Base-by-base conservation (phyloP, 768 basidiomycete species). In the Kwoniella europaea region DNA sequence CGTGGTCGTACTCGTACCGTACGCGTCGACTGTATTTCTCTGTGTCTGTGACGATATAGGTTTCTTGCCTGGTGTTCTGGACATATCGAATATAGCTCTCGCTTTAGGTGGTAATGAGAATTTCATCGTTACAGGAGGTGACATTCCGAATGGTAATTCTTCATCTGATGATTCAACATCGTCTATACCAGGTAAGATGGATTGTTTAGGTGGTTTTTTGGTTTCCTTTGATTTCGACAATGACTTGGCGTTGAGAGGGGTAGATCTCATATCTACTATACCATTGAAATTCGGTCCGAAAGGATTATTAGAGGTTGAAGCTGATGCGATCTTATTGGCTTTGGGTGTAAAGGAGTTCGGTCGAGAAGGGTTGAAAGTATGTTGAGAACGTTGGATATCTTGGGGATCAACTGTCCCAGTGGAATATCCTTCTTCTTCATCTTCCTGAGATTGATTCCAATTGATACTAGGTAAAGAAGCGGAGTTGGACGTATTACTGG, bases 211-310 rank as follows among this genome's bases (percentile, higher is more conserved):
- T 63, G 24, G 70, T 50, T 60, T 54, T 69, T 63, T 27, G 71
- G 63, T 71, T 76, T 80, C 71, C 85, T 81, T 65, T 42, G 86
- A 46, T 63, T 43, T 60, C 20, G 87, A 88, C 18, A 88, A 88
- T 35, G 35, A 52, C 27, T 65, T 65, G 18, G 67, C 76, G 63
- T 82, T 76, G 59, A 83, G 68, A 63, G 82, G 67, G 50, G 79
- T 74, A 60, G 87, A 69, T 88, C 88, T 18, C 3, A 92, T 87
- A 82, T 95, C 88, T 43, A 92, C 90, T 43, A 93, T 83, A 10
- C 91, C 91, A 76, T 88, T 88, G 91, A 91, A 92, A 16, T 89
- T 46, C 9, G 67, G 35, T 29, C 70, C 66, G 22, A 71, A 71
- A 7, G 69, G 69, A 46, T 68, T 60, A 29, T 59, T 46, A 46